Conservation (phyloP, 73 alveolate species). For the Blepharisma stoltei region DNA sequence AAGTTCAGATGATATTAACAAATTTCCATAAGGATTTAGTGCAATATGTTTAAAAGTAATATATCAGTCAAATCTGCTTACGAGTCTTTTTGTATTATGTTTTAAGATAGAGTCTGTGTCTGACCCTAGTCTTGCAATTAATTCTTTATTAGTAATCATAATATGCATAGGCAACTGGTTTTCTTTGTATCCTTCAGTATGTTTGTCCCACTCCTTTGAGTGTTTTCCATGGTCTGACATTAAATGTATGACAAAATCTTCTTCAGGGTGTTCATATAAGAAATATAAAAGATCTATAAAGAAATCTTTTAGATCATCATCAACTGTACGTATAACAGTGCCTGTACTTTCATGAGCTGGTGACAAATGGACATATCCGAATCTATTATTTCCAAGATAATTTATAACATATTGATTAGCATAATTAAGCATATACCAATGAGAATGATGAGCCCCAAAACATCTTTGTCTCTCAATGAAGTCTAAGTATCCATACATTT, state of each 20-base stretch:
- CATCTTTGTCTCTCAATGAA: constrained; percentile 2
- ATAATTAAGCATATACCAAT: constrained; percentile 2
- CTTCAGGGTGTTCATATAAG: neutral
- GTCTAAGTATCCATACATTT: neutral
- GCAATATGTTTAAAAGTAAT: constrained; percentile 4
- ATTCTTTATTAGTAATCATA: neutral
- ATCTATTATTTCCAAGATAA: constrained; percentile 9
- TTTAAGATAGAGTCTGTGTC: neutral
- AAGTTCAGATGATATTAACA: neutral
- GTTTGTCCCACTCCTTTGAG: constrained; percentile 7
- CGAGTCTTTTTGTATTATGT: constrained; percentile 20
- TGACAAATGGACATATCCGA: neutral
- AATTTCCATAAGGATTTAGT: constrained; percentile 9
- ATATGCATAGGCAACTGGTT: neutral
- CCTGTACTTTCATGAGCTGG: constrained; percentile 27
- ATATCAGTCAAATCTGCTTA: constrained; percentile 27
- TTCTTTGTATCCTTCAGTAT: constrained; percentile 5
- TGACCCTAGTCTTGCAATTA: neutral
- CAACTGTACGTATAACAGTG: neutral
- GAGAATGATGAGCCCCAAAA: neutral
- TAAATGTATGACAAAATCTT: neutral
- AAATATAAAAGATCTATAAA: neutral
- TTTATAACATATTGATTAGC: neutral
- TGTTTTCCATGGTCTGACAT: constrained; percentile 13
- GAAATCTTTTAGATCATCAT: neutral